Conservation (phyloP, 2,329 filamentous ascomycete genomes). For the Penicillium polonicum region DNA sequence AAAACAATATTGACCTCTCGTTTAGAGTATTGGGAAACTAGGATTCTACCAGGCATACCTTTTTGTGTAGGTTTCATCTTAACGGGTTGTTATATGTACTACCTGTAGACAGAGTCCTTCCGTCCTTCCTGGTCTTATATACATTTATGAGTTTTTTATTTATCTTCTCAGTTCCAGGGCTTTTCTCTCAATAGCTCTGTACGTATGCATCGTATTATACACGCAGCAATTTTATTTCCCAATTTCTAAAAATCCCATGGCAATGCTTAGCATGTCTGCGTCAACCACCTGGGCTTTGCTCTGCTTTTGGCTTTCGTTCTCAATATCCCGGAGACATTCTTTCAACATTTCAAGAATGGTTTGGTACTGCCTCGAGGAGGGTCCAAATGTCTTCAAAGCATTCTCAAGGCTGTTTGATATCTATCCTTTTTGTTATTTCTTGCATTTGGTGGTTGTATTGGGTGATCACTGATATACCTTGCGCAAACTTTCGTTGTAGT, state of each 20-base stretch:
- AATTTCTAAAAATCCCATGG: slow-evolving; percentile 37
- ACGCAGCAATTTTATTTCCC: slow-evolving; percentile 16
- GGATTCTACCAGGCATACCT: too few species aligned
- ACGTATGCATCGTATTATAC: background rate
- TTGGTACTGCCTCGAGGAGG: slow-evolving; percentile 39
- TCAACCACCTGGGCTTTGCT: slow-evolving; percentile 22
- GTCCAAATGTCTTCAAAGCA: slow-evolving; percentile 40
- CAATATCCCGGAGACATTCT: slow-evolving; percentile 33
- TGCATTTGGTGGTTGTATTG: background rate
- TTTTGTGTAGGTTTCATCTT: too few species aligned
- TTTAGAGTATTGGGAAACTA: too few species aligned
- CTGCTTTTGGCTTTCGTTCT: slow-evolving; percentile 13
- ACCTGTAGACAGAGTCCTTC: too few species aligned
- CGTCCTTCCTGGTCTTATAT: too few species aligned
- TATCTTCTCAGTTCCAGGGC: too few species aligned
- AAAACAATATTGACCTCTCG: too few species aligned
- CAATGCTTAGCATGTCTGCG: slow-evolving; percentile 32
- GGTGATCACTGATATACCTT: slow-evolving; percentile 17
- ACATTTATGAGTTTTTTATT: too few species aligned
- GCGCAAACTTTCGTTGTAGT: slow-evolving; percentile 22
- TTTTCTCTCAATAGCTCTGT: too few species aligned
- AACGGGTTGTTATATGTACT: too few species aligned
- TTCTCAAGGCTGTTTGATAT: slow-evolving; percentile 46
- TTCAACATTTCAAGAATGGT: slow-evolving; percentile 38
- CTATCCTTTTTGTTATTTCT: slow-evolving; percentile 21